Evolutionary conservation across 2,329 filamentous ascomycete species (phyloP), one percentile per base, ranked within the genome.

Genomic region (Phialophora chinensis): DNA sequence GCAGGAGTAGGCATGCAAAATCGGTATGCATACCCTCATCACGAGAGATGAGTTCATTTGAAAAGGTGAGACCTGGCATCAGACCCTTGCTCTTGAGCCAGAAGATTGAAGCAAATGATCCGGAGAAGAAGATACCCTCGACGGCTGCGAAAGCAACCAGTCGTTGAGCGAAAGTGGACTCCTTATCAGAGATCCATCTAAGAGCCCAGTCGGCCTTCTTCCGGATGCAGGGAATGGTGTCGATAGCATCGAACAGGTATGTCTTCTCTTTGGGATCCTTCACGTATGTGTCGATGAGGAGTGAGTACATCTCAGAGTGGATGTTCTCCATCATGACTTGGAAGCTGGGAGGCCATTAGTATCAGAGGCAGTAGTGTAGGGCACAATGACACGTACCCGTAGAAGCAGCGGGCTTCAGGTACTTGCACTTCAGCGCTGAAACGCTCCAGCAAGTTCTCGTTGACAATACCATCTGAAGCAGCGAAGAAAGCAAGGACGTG

Each of bases 11-110:
- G 82, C 95, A 99, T 73, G 95, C 95, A 76, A 99, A 99, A 85
- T 99, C 95, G 71, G 95, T 99, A 88, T 99, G 95, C 74, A 99
- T 92, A 80, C 95, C 95, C 87, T 99, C 95, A 75, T 99, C 95
- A 84, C 95, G 94, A 69, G 95, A 99, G 84, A 99, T 99, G 77
- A 99, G 91, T 86, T 99, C 95, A 85, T 99, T 99, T 79, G 95
- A 98, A 86, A 99, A 99, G 74, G 95, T 98, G 70, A 99, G 87
- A 74, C 95, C 95, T 56, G 95, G 91, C 95, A 99, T 99, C 73
- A 99, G 89, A 74, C 95, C 95, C 80, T 96, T 95, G 90, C 99
- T 99, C 91, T 98, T 99, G 77, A 99, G 86, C 95, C 95, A 99
- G 87, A 99, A 99, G 83, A 99, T 98, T 73, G 95, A 96, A 3